Percentiles rank a stretch among this genome's conserved stretches.
Evolutionary conservation across 768 basidiomycete genomes (phyloP).

Genomic region (Suillus americanus): DNA sequence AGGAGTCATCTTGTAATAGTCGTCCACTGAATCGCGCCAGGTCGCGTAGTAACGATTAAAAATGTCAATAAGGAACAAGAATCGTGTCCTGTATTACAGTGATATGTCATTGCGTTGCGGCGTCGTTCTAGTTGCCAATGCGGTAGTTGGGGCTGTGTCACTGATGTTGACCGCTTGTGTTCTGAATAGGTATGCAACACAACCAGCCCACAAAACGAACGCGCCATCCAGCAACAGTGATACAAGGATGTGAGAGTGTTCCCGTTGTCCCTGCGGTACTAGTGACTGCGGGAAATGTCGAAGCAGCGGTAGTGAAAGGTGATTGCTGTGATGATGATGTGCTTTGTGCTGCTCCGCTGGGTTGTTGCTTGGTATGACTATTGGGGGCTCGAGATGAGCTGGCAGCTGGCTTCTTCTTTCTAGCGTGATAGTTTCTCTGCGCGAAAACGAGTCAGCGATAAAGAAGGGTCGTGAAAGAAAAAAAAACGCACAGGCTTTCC

Average conservation of each 20-base stretch:
- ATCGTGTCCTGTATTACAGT: too few relatives aligned
- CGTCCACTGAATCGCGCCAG: conserved; percentile 17
- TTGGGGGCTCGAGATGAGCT: not conserved
- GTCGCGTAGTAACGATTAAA: conserved; percentile 9
- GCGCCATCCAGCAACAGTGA: not conserved
- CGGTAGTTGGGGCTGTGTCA: too few relatives aligned
- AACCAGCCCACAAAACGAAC: not conserved
- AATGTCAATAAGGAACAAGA: too few relatives aligned
- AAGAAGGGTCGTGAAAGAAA: not conserved
- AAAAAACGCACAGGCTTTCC: not conserved
- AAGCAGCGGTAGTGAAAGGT: too few relatives aligned
- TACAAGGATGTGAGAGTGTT: not conserved
- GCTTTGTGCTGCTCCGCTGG: not conserved
- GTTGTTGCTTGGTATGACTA: too few relatives aligned
- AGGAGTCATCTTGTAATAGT: conserved; percentile 9
- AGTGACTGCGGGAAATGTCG: not conserved
- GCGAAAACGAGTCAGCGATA: not conserved
- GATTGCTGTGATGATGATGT: not conserved
- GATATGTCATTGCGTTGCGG: too few relatives aligned
- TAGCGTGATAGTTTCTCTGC: not conserved
- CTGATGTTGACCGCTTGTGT: too few relatives aligned
- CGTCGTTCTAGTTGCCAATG: too few relatives aligned
- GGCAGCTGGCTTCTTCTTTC: not conserved
- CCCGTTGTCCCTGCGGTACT: not conserved
- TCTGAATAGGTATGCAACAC: too few relatives aligned